phyloP scores from a whole-genome alignment of 2,329 filamentous ascomycete species.

The Elsinoe fawcettii region DNA sequence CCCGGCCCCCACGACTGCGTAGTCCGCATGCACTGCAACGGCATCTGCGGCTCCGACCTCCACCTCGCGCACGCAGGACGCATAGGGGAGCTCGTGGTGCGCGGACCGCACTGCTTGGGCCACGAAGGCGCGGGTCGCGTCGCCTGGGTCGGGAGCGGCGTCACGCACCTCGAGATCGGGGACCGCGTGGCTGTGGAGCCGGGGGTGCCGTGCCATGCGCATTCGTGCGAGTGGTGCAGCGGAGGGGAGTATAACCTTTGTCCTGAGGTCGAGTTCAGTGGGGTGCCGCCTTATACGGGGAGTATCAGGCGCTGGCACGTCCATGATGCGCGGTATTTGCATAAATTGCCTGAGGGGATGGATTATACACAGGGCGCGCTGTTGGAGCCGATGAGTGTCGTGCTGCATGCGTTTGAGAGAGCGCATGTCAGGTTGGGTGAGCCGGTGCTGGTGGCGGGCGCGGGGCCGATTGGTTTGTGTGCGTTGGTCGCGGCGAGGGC shows the following conservation, averaged over 20 bases:
- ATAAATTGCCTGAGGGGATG: slow-evolving; percentile 63
- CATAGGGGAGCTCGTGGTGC: slow-evolving; percentile 41
- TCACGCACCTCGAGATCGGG: slow-evolving; percentile 38
- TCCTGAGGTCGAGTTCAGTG: slow-evolving; percentile 69
- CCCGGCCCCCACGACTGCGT: slow-evolving; percentile 24
- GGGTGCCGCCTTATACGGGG: slow-evolving; percentile 80
- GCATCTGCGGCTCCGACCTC: slow-evolving; percentile 51
- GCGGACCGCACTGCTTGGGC: slow-evolving; percentile 41
- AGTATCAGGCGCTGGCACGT: slow-evolving; percentile 79
- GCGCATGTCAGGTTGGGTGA: slow-evolving; percentile 26
- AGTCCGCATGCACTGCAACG: slow-evolving; percentile 25
- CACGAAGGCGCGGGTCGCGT: slow-evolving; percentile 41
- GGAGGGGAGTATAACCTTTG: slow-evolving; percentile 87
- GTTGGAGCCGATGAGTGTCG: slow-evolving; percentile 56
- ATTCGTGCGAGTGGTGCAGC: slow-evolving; percentile 38
- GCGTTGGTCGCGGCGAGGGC: slow-evolving; percentile 50
- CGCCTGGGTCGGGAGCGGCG: slow-evolving; percentile 34
- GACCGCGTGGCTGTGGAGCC: slow-evolving; percentile 45
- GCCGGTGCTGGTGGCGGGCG: slow-evolving; percentile 50
- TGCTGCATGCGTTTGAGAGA: slow-evolving; percentile 40
- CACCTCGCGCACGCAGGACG: slow-evolving; percentile 46
- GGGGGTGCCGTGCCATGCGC: slow-evolving; percentile 37
- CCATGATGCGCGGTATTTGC: slow-evolving; percentile 82
- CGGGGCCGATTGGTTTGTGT: slow-evolving; percentile 57
- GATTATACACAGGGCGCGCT: slow-evolving; percentile 78